Conservation (phyloP, 2,329 filamentous ascomycete genomes). For the Nannizziopsis barbatae region DNA sequence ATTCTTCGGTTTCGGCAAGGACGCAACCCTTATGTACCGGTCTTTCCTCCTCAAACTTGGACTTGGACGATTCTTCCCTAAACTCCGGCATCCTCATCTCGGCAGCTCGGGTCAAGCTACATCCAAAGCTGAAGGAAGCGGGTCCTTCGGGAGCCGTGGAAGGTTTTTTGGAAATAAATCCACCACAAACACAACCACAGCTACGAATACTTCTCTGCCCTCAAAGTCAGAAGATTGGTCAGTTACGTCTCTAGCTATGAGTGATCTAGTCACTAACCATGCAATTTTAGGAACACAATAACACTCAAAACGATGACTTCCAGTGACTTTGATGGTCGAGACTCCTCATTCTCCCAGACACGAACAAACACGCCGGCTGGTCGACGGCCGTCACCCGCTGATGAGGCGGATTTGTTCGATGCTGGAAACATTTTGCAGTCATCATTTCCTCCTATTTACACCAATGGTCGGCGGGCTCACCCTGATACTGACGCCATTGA, state of each 20-base stretch:
- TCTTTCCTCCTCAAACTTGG: conserved; percentile 35
- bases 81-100: conserved; percentile 17
- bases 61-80: conserved; percentile 26
- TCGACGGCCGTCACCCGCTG: not conserved
- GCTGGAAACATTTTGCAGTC: conserved; percentile 3
- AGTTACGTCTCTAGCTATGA: not conserved
- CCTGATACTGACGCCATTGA: not conserved
- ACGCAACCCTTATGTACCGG: conserved; percentile 48
- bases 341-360: conserved; percentile 1
- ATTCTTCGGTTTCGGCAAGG: conserved; percentile 54
- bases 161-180: conserved; percentile 19
- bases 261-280: not conserved
- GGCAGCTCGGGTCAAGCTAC: conserved; percentile 11
- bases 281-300: conserved; percentile 3
- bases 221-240: conserved; percentile 1
- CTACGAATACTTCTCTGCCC: too few species aligned
- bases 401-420: conserved; percentile 2
- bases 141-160: conserved; percentile 10
- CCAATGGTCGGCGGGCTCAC: not conserved
- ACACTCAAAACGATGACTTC: conserved; percentile 6
- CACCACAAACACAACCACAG: not conserved
- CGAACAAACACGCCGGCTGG: not conserved
- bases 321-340: not conserved
- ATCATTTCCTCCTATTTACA: not conserved
- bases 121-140: not conserved